These are phyloP conservation scores for Populus euphratica DNA, from an alignment of 345 rosid genomes.

Conservation along the genomic window DNA sequence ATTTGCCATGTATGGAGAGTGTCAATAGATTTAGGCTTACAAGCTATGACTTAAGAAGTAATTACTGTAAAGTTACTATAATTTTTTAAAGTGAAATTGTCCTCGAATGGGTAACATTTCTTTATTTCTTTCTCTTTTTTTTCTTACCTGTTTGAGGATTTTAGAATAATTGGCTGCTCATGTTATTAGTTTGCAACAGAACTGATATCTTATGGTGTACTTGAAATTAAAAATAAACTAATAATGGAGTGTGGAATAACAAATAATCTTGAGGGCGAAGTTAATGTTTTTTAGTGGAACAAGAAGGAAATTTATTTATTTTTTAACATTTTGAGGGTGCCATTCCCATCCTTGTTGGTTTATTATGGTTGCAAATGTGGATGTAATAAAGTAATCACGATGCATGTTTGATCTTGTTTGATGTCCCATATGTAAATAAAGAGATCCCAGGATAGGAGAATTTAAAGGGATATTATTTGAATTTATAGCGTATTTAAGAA, in stretches of 20 bases:
- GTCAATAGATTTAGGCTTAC: conserved; percentile 85
- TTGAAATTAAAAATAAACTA: not conserved
- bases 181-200: too few species aligned
- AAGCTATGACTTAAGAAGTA: conserved; percentile 49
- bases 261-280: not conserved
- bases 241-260: not conserved
- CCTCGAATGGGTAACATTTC: conserved; percentile 75
- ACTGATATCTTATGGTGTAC: not conserved
- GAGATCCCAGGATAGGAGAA: conserved; percentile 84
- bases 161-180: not conserved
- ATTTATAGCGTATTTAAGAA: conserved; percentile 19
- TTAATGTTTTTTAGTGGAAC: not conserved
- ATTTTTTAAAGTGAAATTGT: conserved; percentile 65
- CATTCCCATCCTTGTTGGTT: not conserved
- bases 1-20: conserved; percentile 39
- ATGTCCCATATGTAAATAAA: conserved; percentile 37
- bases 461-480: conserved; percentile 71
- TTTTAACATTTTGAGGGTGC: not conserved
- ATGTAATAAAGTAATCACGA: not conserved
- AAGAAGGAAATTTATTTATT: not conserved
- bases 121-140: not conserved
- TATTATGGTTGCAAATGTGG: not conserved
- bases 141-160: not conserved
- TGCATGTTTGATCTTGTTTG: not conserved
- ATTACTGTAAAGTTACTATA: conserved; percentile 59